phyloP scores from a whole-genome alignment of 257 asterid species.

The Phtheirospermum japonicum region DNA sequence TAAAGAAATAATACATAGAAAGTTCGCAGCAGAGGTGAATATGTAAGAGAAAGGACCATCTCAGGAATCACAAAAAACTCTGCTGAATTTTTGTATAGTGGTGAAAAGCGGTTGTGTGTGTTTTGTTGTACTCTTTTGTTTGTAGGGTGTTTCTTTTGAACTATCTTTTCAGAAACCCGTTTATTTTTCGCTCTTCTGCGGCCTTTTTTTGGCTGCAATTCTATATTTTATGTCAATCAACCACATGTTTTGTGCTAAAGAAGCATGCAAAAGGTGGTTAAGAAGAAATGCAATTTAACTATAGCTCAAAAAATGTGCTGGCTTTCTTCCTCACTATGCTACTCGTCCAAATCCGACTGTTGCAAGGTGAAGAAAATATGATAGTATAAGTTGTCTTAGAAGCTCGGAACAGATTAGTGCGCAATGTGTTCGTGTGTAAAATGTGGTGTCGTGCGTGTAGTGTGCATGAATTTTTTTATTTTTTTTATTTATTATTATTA shows the following conservation, averaged over 20 bases:
- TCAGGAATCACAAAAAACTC: constrained; percentile 20
- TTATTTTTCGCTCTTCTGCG: not conserved
- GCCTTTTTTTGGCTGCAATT: not conserved
- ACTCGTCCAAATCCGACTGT: no score
- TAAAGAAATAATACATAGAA: constrained; percentile 60
- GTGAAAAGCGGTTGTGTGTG: constrained; percentile 30
- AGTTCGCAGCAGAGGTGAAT: constrained; percentile 15
- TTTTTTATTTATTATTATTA: no score
- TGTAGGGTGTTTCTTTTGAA: not conserved
- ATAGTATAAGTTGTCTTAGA: no score
- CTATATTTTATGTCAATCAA: constrained; percentile 15
- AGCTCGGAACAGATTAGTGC: no score
- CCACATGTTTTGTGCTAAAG: constrained; percentile 28
- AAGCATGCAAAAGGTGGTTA: constrained; percentile 17
- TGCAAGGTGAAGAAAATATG: no score
- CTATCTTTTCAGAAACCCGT: constrained; percentile 9
- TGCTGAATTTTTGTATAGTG: constrained; percentile 52
- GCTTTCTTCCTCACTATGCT: not conserved
- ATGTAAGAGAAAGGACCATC: not conserved
- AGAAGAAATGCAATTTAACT: constrained; percentile 3
- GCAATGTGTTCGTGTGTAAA: no score
- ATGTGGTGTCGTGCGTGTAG: no score
- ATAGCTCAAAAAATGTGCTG: not conserved
- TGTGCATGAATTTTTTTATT: no score
- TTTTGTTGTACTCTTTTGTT: constrained; percentile 29